These are phyloP conservation scores for Pisolithus albus DNA, from an alignment of 768 basidiomycete species.

Conservation along the genomic window DNA sequence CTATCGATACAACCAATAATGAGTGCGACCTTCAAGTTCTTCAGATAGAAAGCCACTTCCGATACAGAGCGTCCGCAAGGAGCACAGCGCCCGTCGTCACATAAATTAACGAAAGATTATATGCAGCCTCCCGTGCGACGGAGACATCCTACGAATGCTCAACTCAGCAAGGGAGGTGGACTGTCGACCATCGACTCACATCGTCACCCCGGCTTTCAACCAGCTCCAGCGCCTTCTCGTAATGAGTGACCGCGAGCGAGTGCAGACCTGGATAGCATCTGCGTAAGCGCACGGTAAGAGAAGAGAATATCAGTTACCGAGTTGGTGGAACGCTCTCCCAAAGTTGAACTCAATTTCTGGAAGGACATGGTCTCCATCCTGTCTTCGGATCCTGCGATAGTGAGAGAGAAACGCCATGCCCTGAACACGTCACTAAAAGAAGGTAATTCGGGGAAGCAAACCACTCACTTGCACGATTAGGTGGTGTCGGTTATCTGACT, in stretches of 20 bases:
- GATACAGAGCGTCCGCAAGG: constrained; percentile 63
- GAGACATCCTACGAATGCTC: constrained; percentile 36
- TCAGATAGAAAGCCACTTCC: constrained; percentile 78
- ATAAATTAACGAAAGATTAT: constrained; percentile 82
- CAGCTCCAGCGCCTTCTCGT: constrained; percentile 65
- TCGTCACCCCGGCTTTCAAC: constrained; percentile 36
- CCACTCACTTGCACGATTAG: constrained; percentile 61
- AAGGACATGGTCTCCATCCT: constrained; percentile 30
- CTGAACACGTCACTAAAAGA: constrained; percentile 29
- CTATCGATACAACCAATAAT: no score
- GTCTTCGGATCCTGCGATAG: constrained; percentile 63
- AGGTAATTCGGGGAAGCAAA: not conserved
- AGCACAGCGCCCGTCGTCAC: constrained; percentile 69
- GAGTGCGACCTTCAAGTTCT: no score
- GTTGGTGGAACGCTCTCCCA: constrained; percentile 84
- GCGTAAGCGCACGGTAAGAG: not conserved
- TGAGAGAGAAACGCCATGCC: constrained; percentile 78
- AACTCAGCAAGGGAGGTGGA: not conserved
- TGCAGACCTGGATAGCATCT: constrained; percentile 51
- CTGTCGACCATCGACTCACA: constrained; percentile 23
- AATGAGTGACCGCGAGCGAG: constrained; percentile 78
- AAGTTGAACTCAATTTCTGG: constrained; percentile 93
- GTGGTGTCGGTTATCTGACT: constrained; percentile 91
- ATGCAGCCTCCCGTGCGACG: constrained; percentile 72
- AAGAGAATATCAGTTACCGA: constrained; percentile 46